A percentile compares a stretch with the other conserved stretches of the same genome.
These are phyloP conservation scores for Coccomyxa subellipsoidea DNA, from an alignment of 163 green algal species.

Conservation along the genomic window DNA sequence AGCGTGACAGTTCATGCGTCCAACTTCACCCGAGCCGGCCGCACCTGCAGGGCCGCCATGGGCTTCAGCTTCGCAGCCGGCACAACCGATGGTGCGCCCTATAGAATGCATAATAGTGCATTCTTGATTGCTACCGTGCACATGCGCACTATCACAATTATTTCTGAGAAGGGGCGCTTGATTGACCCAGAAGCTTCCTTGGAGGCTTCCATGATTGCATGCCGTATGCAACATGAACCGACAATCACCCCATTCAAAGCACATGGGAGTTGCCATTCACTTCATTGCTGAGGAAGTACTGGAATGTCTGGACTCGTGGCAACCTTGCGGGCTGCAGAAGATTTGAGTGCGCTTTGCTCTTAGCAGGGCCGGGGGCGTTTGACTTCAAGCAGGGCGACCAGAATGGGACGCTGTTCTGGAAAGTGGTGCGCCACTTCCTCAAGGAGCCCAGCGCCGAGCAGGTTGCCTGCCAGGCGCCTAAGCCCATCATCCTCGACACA, in stretches of 20 bases:
- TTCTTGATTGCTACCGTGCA: background rate
- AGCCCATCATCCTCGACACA: conserved; percentile 84
- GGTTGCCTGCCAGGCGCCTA: conserved; percentile 71
- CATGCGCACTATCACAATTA: too few relatives aligned
- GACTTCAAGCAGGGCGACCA: conserved; percentile 82
- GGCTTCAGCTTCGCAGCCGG: conserved; percentile 86
- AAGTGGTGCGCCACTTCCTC: conserved; percentile 61
- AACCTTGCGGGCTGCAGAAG: background rate
- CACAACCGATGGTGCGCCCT: conserved; percentile 72
- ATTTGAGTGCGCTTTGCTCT: background rate
- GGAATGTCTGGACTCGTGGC: too few relatives aligned
- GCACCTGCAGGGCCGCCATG: conserved; percentile 76
- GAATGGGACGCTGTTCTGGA: conserved; percentile 73
- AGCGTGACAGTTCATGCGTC: conserved; percentile 43
- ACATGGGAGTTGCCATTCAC: too few relatives aligned
- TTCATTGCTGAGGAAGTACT: too few relatives aligned
- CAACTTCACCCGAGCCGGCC: conserved; percentile 42
- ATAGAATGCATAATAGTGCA: background rate
- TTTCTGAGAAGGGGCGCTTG: too few relatives aligned
- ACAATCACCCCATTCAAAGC: too few relatives aligned
- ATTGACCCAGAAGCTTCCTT: too few relatives aligned
- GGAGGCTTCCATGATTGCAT: too few relatives aligned
- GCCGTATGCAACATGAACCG: too few relatives aligned
- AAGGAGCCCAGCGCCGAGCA: conserved; percentile 54
- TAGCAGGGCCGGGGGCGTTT: conserved; percentile 77